Conservation (phyloP, 306 rosid species). For the Trifolium fragiferum region DNA sequence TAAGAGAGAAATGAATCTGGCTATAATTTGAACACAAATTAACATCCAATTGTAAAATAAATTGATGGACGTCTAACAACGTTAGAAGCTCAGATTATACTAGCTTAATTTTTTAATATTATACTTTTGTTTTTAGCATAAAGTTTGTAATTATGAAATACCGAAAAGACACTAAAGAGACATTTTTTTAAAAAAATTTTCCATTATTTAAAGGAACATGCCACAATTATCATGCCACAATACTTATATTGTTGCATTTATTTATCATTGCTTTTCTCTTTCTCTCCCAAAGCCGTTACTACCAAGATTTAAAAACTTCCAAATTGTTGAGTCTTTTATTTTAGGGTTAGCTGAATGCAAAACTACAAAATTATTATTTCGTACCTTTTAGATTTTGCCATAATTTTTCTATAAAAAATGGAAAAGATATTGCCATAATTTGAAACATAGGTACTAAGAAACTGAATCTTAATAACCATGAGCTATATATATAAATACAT, state of each 20-base stretch:
- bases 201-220: slow-evolving; percentile 11
- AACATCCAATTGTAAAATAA: background rate
- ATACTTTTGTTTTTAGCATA: background rate
- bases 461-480: slow-evolving; percentile 26
- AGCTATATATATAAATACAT: slow-evolving; percentile 7
- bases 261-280: background rate
- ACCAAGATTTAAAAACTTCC: background rate
- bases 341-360: background rate
- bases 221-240: slow-evolving; percentile 18
- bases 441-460: slow-evolving; percentile 30
- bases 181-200: background rate
- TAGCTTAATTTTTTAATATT: background rate
- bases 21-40: background rate
- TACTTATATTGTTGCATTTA: background rate
- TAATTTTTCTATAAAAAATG: background rate
- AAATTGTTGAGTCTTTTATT: background rate
- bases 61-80: background rate
- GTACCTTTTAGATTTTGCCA: slow-evolving; percentile 10
- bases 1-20: slow-evolving; percentile 5
- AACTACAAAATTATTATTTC: background rate
- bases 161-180: slow-evolving; percentile 14
- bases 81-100: background rate
- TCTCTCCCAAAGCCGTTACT: background rate
- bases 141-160: background rate
- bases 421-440: slow-evolving; percentile 6